phyloP scores from a whole-genome alignment of 768 basidiomycete genomes.

The Hemileccinum impolitum region DNA sequence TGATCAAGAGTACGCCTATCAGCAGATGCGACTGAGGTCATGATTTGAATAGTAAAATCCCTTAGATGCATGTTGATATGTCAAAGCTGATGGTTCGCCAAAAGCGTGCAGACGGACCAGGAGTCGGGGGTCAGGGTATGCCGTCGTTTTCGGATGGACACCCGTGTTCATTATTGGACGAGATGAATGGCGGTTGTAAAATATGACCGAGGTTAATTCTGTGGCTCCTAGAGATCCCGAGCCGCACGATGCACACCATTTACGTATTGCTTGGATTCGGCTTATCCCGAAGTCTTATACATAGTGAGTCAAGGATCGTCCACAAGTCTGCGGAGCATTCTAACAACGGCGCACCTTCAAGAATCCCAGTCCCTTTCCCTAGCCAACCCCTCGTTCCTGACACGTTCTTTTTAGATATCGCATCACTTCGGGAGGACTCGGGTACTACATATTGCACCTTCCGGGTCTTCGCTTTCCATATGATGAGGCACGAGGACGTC shows the following conservation, averaged over 20 bases:
- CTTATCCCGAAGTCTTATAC: neutral
- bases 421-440: constrained; percentile 14
- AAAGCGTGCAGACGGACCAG: neutral
- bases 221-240: constrained; percentile 5
- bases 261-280: constrained; percentile 15
- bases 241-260: neutral
- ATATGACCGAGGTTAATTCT: constrained; percentile 11
- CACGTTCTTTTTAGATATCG: neutral
- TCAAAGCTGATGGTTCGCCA: neutral
- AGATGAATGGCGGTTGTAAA: constrained; percentile 1
- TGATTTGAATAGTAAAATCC: constrained; percentile 4
- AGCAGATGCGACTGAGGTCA: constrained; percentile 8
- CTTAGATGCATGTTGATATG: neutral
- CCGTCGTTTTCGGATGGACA: constrained; percentile 4
- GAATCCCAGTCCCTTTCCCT: neutral
- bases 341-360: neutral
- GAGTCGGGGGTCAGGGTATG: neutral
- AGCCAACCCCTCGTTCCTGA: neutral
- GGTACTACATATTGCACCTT: constrained; percentile 4
- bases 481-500: constrained; percentile 16
- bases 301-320: neutral
- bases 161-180: constrained; percentile 1
- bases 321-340: neutral
- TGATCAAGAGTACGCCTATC: constrained; percentile 17
- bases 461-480: constrained; percentile 10